A percentile compares a stretch with the other conserved stretches of the same genome.
Evolutionary conservation across 257 asterid genomes (phyloP).

Genomic region (Solanum bulbocastanum): DNA sequence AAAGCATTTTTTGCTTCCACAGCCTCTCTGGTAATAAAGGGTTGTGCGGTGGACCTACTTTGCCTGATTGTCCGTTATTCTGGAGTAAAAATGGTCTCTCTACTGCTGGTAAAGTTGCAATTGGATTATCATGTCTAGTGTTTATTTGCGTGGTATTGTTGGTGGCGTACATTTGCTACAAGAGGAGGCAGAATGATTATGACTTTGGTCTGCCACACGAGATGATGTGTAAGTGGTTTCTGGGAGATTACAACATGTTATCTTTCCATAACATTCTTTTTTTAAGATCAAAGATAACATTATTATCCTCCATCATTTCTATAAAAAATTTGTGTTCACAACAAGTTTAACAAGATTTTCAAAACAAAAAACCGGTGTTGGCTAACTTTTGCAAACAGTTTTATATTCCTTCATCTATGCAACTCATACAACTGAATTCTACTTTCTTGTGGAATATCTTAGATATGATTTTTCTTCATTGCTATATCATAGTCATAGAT

Average conservation of each 20-base stretch:
- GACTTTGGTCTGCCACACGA: slow-evolving; percentile 83
- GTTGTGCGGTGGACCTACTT: slow-evolving; percentile 79
- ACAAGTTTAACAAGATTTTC: background rate
- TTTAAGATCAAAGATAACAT: background rate
- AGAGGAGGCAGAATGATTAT: slow-evolving; percentile 57
- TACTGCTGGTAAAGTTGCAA: slow-evolving; percentile 61
- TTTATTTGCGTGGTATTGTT: slow-evolving; percentile 25
- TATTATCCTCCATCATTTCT: background rate
- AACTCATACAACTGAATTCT: background rate
- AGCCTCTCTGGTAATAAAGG: slow-evolving; percentile 86
- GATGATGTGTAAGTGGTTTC: slow-evolving; percentile 50
- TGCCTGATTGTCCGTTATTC: slow-evolving; percentile 67
- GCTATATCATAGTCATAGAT: background rate
- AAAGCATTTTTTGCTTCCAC: slow-evolving; percentile 3
- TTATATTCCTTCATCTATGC: background rate
- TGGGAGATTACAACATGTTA: background rate
- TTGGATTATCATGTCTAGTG: slow-evolving; percentile 48
- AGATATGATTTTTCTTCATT: background rate
- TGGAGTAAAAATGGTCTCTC: slow-evolving; percentile 86
- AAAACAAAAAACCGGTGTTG: background rate
- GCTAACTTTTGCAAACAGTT: background rate
- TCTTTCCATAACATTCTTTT: background rate
- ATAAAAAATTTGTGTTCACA: background rate
- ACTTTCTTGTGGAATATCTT: background rate
- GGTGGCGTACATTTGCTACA: slow-evolving; percentile 36